A percentile compares a stretch with the other conserved stretches of the same genome.
Conservation (phyloP, 768 basidiomycete species). For the Tulasnella sp. region DNA sequence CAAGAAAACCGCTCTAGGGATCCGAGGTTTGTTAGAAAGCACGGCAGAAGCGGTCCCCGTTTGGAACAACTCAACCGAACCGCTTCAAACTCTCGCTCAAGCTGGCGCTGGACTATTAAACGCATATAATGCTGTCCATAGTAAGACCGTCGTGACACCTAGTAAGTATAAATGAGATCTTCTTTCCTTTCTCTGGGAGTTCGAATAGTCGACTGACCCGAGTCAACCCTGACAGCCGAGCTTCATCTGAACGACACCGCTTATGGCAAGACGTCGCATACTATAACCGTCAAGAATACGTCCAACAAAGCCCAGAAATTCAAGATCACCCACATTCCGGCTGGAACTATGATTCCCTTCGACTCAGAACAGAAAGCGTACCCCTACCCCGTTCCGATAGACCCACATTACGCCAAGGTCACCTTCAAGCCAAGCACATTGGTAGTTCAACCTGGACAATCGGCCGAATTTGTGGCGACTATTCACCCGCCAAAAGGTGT, state of each 20-base stretch:
- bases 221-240: too few relatives aligned
- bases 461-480: slow-evolving; percentile 54
- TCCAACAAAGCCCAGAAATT: slow-evolving; percentile 52
- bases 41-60: slow-evolving; percentile 33
- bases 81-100: slow-evolving; percentile 37
- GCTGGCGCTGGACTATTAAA: slow-evolving; percentile 42
- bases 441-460: slow-evolving; percentile 51
- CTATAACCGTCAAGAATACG: slow-evolving; percentile 52
- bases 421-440: slow-evolving; percentile 50
- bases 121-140: slow-evolving; percentile 45
- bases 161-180: background rate
- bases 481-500: slow-evolving; percentile 55
- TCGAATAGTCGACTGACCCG: background rate
- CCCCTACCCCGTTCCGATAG: slow-evolving; percentile 57
- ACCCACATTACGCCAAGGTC: slow-evolving; percentile 51
- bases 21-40: slow-evolving; percentile 31
- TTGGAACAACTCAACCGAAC: background rate
- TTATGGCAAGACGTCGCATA: slow-evolving; percentile 27
- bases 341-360: slow-evolving; percentile 57
- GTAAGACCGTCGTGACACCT: slow-evolving; percentile 43
- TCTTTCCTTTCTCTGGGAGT: background rate
- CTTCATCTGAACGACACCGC: slow-evolving; percentile 49
- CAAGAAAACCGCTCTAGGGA: background rate
- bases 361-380: slow-evolving; percentile 52
- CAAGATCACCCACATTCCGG: slow-evolving; percentile 57